phyloP scores from a whole-genome alignment of 2,329 filamentous ascomycete genomes.

The Cucurbitaria berberidis region DNA sequence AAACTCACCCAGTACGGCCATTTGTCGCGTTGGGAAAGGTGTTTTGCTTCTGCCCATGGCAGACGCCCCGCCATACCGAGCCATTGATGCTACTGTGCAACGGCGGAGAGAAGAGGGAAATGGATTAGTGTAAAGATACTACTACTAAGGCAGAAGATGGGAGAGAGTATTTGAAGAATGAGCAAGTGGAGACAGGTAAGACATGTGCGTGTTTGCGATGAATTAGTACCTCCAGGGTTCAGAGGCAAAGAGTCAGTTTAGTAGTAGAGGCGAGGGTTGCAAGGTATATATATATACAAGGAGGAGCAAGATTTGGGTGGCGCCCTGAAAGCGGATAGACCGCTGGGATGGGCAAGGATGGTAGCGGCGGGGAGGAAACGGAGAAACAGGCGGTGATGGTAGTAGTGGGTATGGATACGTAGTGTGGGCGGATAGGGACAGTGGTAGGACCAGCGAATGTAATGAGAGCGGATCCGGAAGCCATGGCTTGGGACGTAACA shows the following conservation, averaged over 20 bases:
- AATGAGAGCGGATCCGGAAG: conserved; percentile 37
- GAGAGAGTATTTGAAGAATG: conserved; percentile 8
- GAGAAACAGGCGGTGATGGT: conserved; percentile 47
- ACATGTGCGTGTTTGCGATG: conserved; percentile 41
- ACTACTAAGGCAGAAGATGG: conserved; percentile 17
- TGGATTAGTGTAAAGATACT: conserved; percentile 6
- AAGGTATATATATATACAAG: conserved; percentile 50
- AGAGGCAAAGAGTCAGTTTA: conserved; percentile 35
- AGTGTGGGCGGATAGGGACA: conserved; percentile 46
- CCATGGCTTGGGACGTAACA: conserved; percentile 33
- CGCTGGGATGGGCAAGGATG: conserved; percentile 45
- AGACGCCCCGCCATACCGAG: conserved; percentile 36
- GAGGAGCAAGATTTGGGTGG: conserved; percentile 49
- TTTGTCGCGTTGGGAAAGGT: conserved; percentile 64
- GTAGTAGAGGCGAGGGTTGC: conserved; percentile 43
- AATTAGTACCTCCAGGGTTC: conserved; percentile 30
- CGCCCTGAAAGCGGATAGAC: conserved; percentile 46
- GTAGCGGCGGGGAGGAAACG: conserved; percentile 47
- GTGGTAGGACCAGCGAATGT: conserved; percentile 44
- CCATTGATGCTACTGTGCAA: conserved; percentile 30
- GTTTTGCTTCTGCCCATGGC: conserved; percentile 43
- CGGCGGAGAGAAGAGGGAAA: conserved; percentile 1
- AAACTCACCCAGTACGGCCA: conserved; percentile 61
- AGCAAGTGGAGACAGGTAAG: conserved; percentile 27
- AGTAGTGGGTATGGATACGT: conserved; percentile 46